Percentiles rank a stretch among this genome's conserved stretches.
phyloP scores from a whole-genome alignment of 1,284 basidiomycete species.

The Apiotrichum mycotoxinovorans region DNA sequence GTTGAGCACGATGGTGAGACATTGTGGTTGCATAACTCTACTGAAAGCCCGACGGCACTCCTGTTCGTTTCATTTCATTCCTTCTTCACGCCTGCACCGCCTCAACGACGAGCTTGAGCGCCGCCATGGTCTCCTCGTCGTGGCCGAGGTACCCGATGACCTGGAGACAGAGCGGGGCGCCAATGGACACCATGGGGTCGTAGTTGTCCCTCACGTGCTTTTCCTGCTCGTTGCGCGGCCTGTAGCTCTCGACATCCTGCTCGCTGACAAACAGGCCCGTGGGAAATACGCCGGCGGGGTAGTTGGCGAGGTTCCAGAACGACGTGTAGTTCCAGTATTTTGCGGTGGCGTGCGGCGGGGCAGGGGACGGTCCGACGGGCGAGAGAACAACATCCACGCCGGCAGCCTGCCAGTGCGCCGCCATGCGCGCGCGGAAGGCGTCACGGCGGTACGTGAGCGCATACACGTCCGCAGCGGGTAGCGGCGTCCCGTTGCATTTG shows the following conservation, averaged over 20 bases:
- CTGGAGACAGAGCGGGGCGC: conserved; percentile 18
- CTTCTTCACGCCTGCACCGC: too few species aligned
- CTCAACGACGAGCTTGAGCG: neutral
- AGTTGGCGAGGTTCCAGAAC: conserved; percentile 67
- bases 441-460: conserved; percentile 33
- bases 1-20: too few species aligned
- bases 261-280: conserved; percentile 59
- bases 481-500: conserved; percentile 18
- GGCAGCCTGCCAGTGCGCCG: conserved; percentile 24
- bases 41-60: too few species aligned
- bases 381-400: conserved; percentile 44
- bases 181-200: conserved; percentile 13
- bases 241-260: conserved; percentile 51
- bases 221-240: conserved; percentile 51
- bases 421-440: conserved; percentile 29
- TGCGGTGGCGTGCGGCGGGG: conserved; percentile 35
- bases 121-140: conserved; percentile 15
- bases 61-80: too few species aligned
- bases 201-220: conserved; percentile 27
- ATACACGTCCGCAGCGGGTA: conserved; percentile 26
- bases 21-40: too few species aligned
- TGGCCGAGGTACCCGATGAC: conserved; percentile 14
- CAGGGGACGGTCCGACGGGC: conserved; percentile 38
- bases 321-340: conserved; percentile 57
- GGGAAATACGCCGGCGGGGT: conserved; percentile 64